phyloP scores from a whole-genome alignment of 768 basidiomycete species.

The Suillus luteus region DNA sequence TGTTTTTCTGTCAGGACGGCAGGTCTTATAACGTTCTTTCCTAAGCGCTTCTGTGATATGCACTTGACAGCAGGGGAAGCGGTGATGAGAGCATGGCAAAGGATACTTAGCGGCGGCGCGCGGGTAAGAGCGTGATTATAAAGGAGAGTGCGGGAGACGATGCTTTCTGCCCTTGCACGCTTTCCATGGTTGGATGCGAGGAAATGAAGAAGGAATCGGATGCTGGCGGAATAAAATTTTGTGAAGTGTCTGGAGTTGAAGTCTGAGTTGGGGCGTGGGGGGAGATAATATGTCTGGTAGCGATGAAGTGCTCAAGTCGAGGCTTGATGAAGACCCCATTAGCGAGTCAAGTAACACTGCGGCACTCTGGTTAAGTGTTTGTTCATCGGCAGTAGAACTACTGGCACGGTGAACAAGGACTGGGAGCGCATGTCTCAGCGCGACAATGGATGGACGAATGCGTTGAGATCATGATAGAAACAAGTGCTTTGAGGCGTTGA shows the following conservation, averaged over 20 bases:
- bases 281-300: background rate
- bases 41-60: constrained; percentile 57
- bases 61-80: constrained; percentile 73
- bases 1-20: constrained; percentile 80
- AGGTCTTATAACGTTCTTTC: constrained; percentile 67
- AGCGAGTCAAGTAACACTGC: constrained; percentile 25
- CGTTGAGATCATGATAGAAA: background rate
- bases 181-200: constrained; percentile 67
- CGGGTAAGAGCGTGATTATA: constrained; percentile 75
- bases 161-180: constrained; percentile 57
- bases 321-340: constrained; percentile 24
- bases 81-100: constrained; percentile 68
- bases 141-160: constrained; percentile 62
- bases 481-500: background rate
- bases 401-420: constrained; percentile 16
- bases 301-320: constrained; percentile 14
- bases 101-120: constrained; percentile 76
- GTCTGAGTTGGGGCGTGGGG: background rate
- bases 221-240: constrained; percentile 66
- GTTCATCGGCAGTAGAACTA: constrained; percentile 23
- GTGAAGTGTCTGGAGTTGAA: background rate
- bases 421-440: background rate
- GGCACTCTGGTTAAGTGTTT: constrained; percentile 26
- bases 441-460: background rate
- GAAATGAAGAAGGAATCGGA: constrained; percentile 74